Evolutionary conservation across 2,329 filamentous ascomycete genomes (phyloP).

Genomic region (Apiospora sp.): DNA sequence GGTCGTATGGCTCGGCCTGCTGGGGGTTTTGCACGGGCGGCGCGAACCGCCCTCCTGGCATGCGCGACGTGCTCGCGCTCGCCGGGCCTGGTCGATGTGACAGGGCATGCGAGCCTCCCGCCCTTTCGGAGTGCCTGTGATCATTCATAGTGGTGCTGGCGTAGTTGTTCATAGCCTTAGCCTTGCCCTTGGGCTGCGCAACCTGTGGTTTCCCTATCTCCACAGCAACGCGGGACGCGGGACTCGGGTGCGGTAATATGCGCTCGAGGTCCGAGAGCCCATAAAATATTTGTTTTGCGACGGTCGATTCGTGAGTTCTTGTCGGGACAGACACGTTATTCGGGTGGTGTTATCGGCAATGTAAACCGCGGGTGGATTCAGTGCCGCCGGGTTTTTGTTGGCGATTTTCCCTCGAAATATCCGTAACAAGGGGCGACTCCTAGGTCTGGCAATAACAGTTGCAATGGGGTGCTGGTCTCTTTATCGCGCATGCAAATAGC

Average conservation of each 20-base stretch:
- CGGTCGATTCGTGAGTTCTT: neutral
- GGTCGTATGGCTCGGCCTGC: constrained; percentile 43
- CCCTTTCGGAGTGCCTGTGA: constrained; percentile 32
- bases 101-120: constrained; percentile 34
- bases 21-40: constrained; percentile 41
- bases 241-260: neutral
- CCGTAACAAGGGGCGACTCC: neutral
- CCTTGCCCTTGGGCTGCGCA: constrained; percentile 29
- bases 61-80: constrained; percentile 32
- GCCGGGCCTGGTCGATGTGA: constrained; percentile 37
- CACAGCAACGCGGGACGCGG: constrained; percentile 6
- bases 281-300: neutral
- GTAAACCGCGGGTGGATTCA: neutral
- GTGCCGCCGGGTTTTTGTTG: neutral
- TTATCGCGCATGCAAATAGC: neutral
- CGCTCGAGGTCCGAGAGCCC: neutral
- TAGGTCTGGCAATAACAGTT: neutral
- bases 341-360: neutral
- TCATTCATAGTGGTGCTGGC: constrained; percentile 43
- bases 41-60: constrained; percentile 41
- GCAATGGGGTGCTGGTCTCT: neutral
- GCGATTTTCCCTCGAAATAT: neutral
- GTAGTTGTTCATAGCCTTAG: constrained; percentile 42
- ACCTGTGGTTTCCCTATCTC: constrained; percentile 21
- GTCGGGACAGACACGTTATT: neutral